phyloP scores from a whole-genome alignment of 2,329 filamentous ascomycete genomes.

The Apiospora marii region DNA sequence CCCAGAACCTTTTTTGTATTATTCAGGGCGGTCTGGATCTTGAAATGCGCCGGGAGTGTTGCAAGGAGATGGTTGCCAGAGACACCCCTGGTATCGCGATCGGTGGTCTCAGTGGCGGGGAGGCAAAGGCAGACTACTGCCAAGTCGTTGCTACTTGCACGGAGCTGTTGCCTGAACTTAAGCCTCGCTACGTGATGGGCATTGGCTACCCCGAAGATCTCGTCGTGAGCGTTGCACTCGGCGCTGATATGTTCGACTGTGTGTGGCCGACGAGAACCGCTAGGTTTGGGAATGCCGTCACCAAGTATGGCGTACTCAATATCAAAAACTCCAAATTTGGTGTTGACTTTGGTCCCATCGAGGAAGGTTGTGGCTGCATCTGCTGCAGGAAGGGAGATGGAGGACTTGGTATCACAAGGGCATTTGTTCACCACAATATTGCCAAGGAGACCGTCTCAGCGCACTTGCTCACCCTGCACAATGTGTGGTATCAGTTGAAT shows the following conservation, averaged over 20 bases:
- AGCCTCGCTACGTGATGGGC: constrained; percentile 99
- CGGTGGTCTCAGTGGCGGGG: constrained; percentile 91
- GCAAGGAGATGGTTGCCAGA: constrained; percentile 83
- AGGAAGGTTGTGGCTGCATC: constrained; percentile 81
- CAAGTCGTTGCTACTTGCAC: constrained; percentile 90
- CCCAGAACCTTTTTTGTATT: constrained; percentile 97
- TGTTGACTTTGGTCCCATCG: constrained; percentile 82
- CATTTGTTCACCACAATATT: constrained; percentile 90
- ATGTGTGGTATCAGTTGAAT: constrained; percentile 89
- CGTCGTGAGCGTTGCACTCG: constrained; percentile 89
- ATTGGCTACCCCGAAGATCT: constrained; percentile 97
- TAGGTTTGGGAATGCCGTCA: constrained; percentile 94
- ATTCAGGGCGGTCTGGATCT: constrained; percentile 95
- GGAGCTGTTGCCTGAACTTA: constrained; percentile 81
- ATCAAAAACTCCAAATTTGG: constrained; percentile 79
- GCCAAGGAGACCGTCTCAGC: constrained; percentile 96
- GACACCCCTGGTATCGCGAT: constrained; percentile 97
- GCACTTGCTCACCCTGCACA: constrained; percentile 86
- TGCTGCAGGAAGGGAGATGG: constrained; percentile 76
- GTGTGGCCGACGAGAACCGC: constrained; percentile 98
- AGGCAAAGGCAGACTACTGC: constrained; percentile 93
- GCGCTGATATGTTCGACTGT: constrained; percentile 99
- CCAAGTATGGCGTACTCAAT: constrained; percentile 81
- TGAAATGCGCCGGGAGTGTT: constrained; percentile 84
- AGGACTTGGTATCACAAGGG: constrained; percentile 82